Conservation (phyloP, 179 eudicot species). For the Heliamphora pulchella region DNA sequence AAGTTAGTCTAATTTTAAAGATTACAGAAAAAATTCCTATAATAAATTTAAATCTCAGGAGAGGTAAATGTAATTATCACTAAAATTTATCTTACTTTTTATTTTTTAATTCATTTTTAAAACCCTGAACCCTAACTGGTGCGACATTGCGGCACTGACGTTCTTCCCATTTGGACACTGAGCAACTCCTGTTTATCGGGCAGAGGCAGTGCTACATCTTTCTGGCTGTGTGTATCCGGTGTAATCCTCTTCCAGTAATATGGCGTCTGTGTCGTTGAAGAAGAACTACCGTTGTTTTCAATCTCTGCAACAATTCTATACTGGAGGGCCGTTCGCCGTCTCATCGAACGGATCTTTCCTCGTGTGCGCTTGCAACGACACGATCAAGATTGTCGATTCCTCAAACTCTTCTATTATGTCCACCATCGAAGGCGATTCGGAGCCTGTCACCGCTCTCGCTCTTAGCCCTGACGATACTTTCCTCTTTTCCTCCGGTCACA, state of each 20-base stretch:
- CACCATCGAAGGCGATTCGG: constrained; percentile 78
- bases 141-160: no score
- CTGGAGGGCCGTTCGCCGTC: constrained; percentile 75
- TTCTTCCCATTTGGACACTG: no score
- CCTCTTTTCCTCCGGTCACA: constrained; percentile 71
- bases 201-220: background rate
- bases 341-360: constrained; percentile 75
- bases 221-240: no score
- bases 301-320: constrained; percentile 74
- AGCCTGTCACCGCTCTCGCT: constrained; percentile 62
- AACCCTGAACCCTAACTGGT: background rate
- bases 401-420: constrained; percentile 58
- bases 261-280: constrained; percentile 61
- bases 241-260: constrained; percentile 6
- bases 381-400: constrained; percentile 69
- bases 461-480: constrained; percentile 58
- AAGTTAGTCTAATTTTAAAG: no score
- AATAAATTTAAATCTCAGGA: no score
- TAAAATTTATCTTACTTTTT: no score
- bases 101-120: background rate
- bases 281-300: constrained; percentile 57
- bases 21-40: no score
- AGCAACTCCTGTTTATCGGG: background rate
- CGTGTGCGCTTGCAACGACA: constrained; percentile 71
- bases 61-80: no score